Conservation (phyloP, 768 basidiomycete species). For the Clathrus columnatus region DNA sequence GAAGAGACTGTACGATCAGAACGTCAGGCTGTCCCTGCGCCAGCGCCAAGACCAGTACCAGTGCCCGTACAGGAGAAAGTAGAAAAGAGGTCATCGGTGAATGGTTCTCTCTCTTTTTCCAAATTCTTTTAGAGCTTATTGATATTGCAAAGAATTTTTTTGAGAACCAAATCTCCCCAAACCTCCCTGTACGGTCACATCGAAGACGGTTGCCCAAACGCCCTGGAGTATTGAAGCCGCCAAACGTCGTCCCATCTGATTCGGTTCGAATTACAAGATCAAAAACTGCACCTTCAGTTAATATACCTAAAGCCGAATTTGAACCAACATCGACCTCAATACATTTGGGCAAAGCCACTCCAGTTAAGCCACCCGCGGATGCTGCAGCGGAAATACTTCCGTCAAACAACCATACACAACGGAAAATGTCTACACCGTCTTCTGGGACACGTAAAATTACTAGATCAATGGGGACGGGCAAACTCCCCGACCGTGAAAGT, state of each 20-base stretch:
- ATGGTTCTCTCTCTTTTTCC: too few relatives aligned
- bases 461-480: not conserved
- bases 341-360: not conserved
- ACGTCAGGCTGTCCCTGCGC: too few relatives aligned
- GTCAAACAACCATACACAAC: not conserved
- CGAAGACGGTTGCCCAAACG: not conserved
- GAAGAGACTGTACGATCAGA: not conserved
- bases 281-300: not conserved
- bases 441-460: not conserved
- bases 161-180: not conserved
- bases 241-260: not conserved
- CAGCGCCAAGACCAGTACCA: not conserved
- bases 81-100: not conserved
- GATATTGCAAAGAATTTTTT: not conserved
- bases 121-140: too few relatives aligned
- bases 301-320: not conserved
- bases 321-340: not conserved
- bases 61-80: not conserved
- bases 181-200: not conserved
- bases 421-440: not conserved
- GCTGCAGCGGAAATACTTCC: not conserved
- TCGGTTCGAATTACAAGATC: not conserved
- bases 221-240: not conserved
- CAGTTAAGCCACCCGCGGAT: not conserved
- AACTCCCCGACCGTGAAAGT: not conserved